Percentiles rank a stretch among this genome's conserved stretches.
These are phyloP conservation scores for Neovahlkampfia damariscottae DNA, from an alignment of 78 protist species.

Conservation along the genomic window DNA sequence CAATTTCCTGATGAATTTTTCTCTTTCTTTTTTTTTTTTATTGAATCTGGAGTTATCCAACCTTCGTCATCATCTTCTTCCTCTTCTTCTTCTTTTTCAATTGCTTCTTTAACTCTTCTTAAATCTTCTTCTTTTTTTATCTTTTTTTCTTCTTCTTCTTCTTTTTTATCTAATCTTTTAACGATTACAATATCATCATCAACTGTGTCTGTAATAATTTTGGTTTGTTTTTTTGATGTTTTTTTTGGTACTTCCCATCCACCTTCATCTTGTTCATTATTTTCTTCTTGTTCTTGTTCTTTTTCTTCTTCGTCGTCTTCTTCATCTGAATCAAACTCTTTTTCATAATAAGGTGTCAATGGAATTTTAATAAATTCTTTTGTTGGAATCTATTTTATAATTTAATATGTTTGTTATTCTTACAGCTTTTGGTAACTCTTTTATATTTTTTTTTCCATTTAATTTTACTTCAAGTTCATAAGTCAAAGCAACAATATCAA, in stretches of 20 bases:
- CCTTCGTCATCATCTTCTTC: neutral
- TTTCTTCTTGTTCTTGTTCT: neutral
- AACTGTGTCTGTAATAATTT: no score
- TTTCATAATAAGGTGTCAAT: neutral
- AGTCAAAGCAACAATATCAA: conserved; percentile 5
- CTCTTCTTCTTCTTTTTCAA: neutral
- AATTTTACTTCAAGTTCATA: neutral
- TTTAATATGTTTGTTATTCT: neutral
- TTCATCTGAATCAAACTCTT: neutral
- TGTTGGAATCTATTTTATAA: neutral
- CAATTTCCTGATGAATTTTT: no score
- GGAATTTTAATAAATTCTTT: neutral
- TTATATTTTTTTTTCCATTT: neutral
- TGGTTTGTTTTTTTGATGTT: no score
- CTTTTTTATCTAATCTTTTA: neutral
- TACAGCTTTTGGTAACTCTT: neutral
- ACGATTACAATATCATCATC: neutral
- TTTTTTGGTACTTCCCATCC: no score
- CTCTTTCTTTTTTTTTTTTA: neutral
- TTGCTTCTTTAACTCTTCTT: neutral
- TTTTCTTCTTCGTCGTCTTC: neutral
- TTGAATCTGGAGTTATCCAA: neutral
- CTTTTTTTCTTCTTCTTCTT: neutral
- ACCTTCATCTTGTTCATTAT: neutral
- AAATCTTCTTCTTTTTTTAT: neutral